Evolutionary conservation across 495 filamentous ascomycete species (phyloP).

Genomic region (Aspergillus cavernicola): DNA sequence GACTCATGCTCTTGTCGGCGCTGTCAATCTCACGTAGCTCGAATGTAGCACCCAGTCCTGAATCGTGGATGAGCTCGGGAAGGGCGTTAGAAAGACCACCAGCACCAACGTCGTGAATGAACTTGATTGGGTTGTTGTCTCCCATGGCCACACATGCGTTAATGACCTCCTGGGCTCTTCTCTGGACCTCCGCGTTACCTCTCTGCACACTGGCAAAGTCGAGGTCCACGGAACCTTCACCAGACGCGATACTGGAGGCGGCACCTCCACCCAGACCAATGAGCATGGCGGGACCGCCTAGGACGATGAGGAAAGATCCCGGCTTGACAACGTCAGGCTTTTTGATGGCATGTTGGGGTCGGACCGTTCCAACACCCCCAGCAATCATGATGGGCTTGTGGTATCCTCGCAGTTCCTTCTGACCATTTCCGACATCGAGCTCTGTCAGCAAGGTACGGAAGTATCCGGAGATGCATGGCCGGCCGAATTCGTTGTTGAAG

Average conservation of each 20-base stretch:
- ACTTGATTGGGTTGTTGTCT: slow-evolving; percentile 78
- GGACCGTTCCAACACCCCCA: slow-evolving; percentile 92
- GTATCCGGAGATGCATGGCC: slow-evolving; percentile 84
- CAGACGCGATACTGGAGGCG: slow-evolving; percentile 84
- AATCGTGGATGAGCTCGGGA: slow-evolving; percentile 88
- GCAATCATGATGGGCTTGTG: slow-evolving; percentile 99
- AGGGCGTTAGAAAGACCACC: slow-evolving; percentile 93
- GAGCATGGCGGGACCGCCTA: slow-evolving; percentile 95
- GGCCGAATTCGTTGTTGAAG: slow-evolving; percentile 97
- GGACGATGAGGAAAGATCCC: slow-evolving; percentile 82
- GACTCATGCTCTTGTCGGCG: slow-evolving; percentile 86
- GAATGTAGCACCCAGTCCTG: slow-evolving; percentile 80
- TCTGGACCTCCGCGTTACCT: slow-evolving; percentile 88
- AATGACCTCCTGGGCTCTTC: slow-evolving; percentile 94
- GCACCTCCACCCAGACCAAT: slow-evolving; percentile 95
- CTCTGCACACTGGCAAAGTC: slow-evolving; percentile 96
- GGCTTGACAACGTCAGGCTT: slow-evolving; percentile 68
- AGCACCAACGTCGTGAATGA: slow-evolving; percentile 96
- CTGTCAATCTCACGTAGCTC: slow-evolving; percentile 90
- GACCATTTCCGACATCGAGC: slow-evolving; percentile 55
- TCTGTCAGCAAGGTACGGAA: slow-evolving; percentile 82
- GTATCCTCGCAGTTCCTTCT: slow-evolving; percentile 77
- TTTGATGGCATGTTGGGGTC: slow-evolving; percentile 89
- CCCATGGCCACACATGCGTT: slow-evolving; percentile 86
- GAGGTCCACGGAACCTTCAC: slow-evolving; percentile 81